Percentiles rank a stretch among this genome's conserved stretches.
Conservation (phyloP, 129 eudicot species). For the Tagetes erecta region DNA sequence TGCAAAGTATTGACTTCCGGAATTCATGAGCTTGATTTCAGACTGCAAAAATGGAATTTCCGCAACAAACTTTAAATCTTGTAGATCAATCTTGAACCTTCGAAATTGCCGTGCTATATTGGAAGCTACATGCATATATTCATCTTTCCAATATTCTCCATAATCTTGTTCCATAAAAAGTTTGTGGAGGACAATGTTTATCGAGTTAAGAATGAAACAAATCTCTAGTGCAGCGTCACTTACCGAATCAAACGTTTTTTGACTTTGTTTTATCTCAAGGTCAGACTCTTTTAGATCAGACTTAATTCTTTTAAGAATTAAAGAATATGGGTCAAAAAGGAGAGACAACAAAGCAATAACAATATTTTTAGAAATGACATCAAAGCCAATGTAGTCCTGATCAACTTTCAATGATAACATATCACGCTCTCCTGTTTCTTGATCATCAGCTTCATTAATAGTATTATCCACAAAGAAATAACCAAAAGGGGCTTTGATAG, state of each 20-base stretch:
- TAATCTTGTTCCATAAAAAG: neutral
- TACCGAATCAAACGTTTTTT: neutral
- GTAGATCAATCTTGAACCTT: neutral
- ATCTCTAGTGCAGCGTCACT: neutral
- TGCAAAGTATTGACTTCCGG: no score
- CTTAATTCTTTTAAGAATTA: neutral
- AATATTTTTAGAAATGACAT: neutral
- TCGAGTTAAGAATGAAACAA: neutral
- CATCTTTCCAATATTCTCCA: neutral
- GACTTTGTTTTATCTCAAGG: neutral
- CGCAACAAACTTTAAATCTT: neutral
- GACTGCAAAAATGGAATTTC: neutral
- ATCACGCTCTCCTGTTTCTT: no score
- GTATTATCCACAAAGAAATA: no score
- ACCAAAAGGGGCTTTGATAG: no score
- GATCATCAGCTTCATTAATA: no score
- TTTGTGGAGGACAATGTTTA: neutral
- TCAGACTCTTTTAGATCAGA: neutral
- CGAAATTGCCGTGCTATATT: neutral
- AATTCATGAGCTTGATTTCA: conserved; percentile 1
- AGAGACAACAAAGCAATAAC: neutral
- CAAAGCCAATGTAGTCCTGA: neutral
- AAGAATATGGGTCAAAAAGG: neutral
- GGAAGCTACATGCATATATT: conserved; percentile 1
- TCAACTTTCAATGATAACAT: no score